Base-by-base conservation (phyloP, 129 eudicot species). In the Centrapalus pauciflorus region DNA sequence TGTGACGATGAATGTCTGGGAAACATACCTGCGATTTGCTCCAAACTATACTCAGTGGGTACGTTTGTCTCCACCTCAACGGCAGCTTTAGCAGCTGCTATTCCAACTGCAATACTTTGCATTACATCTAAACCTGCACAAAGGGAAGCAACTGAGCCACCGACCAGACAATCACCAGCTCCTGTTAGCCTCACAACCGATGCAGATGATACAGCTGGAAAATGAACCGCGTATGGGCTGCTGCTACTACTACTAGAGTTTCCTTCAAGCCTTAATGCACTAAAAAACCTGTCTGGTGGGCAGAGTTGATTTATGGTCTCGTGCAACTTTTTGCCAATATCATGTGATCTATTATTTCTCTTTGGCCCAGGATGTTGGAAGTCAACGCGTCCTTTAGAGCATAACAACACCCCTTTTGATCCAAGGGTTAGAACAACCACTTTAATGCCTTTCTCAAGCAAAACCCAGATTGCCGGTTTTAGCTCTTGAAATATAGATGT, bases 161-260 rank as follows among this genome's bases (percentile, higher is more conserved):
- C 99, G 69, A 89, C 99, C 65, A 94, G 71, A 74, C 99, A 94
- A 77, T 94, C 99, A 54, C 99, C 99, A 49, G 97, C 99, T 7
- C 99, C 99, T 0, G 95, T 86, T 70, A 94, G 66, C 76, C 93
- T 94, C 61, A 76, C 90, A 37, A 94, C 88, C 5, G 87, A 74
- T 4, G 94, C 85, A 67, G 83, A 68, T 26, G 87, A 52, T 16
- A 86, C 81, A 9, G 99, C 95, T 46, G 99, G 99, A 73, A 86
- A 89, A 82, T 94, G 97, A 64, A 89, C 80, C 7, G 71, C 97
- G 72, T 60, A 81, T 2, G 75, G 73, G 72, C 66, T 38, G 7
- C 43, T 41, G 24, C 24, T 23, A 24, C n/a, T 48, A 7, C 10
- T 41, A 29, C 24, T 23, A 24, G 74, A 80, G 76, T 74, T 72